Percentiles rank a stretch among this genome's conserved stretches.
Evolutionary conservation across 345 rosid genomes (phyloP).

Genomic region (Eucalyptus dawsonii): DNA sequence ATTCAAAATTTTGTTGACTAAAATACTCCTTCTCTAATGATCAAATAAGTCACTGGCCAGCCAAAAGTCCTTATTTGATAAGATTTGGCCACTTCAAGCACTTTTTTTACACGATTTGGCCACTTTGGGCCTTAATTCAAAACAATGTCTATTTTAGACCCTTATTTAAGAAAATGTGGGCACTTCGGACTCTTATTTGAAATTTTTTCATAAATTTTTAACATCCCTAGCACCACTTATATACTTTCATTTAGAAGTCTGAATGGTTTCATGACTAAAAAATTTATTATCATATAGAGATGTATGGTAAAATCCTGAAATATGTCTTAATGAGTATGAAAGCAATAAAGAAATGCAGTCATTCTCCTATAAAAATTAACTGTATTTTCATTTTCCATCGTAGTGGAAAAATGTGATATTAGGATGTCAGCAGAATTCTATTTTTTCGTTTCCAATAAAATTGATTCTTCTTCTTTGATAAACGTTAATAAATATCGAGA

Average conservation of each 20-base stretch:
- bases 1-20: no score
- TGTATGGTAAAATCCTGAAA: background rate
- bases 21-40: no score
- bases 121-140: no score
- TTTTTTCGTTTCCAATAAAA: background rate
- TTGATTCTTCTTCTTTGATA: background rate
- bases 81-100: no score
- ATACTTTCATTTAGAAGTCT: background rate
- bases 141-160: no score
- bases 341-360: background rate
- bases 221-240: background rate
- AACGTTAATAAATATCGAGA: background rate
- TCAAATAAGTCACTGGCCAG: no score
- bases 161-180: no score
- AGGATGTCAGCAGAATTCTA: background rate
- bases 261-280: background rate
- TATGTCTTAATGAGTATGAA: background rate
- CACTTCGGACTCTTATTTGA: no score
- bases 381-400: background rate
- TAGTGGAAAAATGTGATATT: background rate
- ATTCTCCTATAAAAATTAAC: background rate
- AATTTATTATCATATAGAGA: background rate
- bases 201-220: background rate
- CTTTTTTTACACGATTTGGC: no score
- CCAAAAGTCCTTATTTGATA: no score